A percentile compares a stretch with the other conserved stretches of the same genome.
These are phyloP conservation scores for Claviceps spartinae DNA, from an alignment of 2,329 filamentous ascomycete genomes.

Conservation along the genomic window DNA sequence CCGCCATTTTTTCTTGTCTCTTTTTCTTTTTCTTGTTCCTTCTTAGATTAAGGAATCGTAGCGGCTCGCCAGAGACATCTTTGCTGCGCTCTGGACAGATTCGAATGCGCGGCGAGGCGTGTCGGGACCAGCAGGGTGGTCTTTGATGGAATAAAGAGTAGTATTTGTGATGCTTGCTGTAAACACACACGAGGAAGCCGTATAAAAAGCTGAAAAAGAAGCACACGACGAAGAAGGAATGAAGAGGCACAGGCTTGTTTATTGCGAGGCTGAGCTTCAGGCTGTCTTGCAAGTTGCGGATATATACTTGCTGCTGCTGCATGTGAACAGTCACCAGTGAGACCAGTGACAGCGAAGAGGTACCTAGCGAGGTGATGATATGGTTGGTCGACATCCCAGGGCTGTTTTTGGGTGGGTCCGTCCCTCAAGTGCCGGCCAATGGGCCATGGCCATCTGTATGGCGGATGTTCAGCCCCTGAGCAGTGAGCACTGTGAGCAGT, in stretches of 20 bases:
- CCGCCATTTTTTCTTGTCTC: constrained; percentile 16
- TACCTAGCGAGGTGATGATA: too few relatives aligned
- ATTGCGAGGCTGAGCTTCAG: neutral
- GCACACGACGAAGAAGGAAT: neutral
- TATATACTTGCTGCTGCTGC: too few relatives aligned
- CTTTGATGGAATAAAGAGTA: neutral
- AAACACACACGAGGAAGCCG: neutral
- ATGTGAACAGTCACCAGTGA: too few relatives aligned
- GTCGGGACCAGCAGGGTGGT: neutral
- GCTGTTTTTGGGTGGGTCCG: too few relatives aligned
- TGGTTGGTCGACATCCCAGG: too few relatives aligned
- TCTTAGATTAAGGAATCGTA: neutral
- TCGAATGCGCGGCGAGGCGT: neutral
- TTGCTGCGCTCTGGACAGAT: neutral
- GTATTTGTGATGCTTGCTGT: neutral
- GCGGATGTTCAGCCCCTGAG: too few relatives aligned
- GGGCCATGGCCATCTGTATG: too few relatives aligned
- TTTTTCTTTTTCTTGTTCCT: too few relatives aligned
- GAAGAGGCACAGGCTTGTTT: neutral
- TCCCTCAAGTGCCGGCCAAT: too few relatives aligned
- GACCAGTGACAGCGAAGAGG: too few relatives aligned
- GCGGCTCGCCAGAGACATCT: constrained; percentile 8
- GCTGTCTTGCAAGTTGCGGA: too few relatives aligned
- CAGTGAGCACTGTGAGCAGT: too few relatives aligned
- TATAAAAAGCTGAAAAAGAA: neutral